Conservation (phyloP, 345 rosid species). For the Syzygium aromaticum region DNA sequence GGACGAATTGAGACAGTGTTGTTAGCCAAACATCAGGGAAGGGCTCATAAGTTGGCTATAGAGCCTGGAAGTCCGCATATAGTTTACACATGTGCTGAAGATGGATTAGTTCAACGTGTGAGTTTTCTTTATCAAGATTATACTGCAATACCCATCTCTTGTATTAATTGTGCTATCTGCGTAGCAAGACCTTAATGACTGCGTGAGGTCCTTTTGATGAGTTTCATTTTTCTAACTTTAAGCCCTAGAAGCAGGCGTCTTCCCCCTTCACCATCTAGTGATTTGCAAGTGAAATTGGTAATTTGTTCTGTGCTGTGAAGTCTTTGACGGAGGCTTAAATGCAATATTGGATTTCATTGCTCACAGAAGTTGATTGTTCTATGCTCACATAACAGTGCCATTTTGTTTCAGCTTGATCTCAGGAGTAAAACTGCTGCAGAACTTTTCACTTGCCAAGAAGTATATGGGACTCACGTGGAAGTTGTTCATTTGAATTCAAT, state of each 20-base stretch:
- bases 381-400: constrained; percentile 2
- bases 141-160: neutral
- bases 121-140: constrained; percentile 15
- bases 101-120: constrained; percentile 87
- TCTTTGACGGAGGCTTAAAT: neutral
- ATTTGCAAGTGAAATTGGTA: neutral
- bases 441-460: constrained; percentile 58
- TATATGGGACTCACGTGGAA: constrained; percentile 21
- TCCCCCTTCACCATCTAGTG: neutral
- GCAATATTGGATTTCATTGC: neutral
- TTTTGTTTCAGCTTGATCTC: constrained; percentile 73
- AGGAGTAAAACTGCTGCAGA: constrained; percentile 51
- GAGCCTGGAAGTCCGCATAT: constrained; percentile 86
- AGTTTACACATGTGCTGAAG: constrained; percentile 87
- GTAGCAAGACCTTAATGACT: neutral
- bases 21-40: constrained; percentile 52
- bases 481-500: constrained; percentile 56
- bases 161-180: neutral
- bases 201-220: neutral
- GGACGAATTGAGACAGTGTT: constrained; percentile 49
- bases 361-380: neutral
- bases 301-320: neutral
- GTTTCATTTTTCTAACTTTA: neutral
- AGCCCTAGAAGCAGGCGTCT: neutral
- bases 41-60: constrained; percentile 74